Base-by-base conservation (phyloP, 805 yeast species). In the Teunomyces panamensis region DNA sequence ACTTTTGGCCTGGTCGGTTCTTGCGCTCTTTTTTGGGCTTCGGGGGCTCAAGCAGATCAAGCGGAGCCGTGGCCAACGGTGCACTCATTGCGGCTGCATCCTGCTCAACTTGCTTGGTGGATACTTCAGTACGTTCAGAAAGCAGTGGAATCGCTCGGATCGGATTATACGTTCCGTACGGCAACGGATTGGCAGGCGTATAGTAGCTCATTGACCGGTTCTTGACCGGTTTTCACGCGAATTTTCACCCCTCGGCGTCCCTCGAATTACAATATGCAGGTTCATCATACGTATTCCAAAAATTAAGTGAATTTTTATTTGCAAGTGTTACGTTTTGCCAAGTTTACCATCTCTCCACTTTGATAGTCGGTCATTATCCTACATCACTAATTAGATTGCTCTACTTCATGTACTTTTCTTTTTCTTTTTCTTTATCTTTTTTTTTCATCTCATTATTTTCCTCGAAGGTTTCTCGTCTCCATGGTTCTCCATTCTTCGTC, bases 1-100 rank as follows among this genome's bases (percentile, higher is more conserved):
- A 78, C 54, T 73, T 75, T 53, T 75, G 81, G 6, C 83, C 83
- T 1, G 82, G 82, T 45, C 77, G 67, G 56, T 77, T 77, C 16
- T 63, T 64, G 17, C 74, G 63, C 43, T 64, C 71, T 36, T 58
- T 57, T 49, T 63, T 65, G 45, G 39, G n/a, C 27, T 37, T 26
- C 14, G 27, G 9, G 41, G 28, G 26, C 11, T 37, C 29, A 30
- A n/a, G 29, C 27, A 14, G 34, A 16, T n/a, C 33, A 13, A 39
- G 20, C 29, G 30, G 33, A 13, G 43, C 14, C 17, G 27, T 13
- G 14, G 17, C 28, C 39, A 35, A 35, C 13, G 20, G 39, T 6
- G 44, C 37, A 39, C 34, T 44, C 20, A 39, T 39, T 5, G 45
- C 30, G 6, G 37, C 24, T 13, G 32, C 46, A 13, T 42, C 44